These are phyloP conservation scores for Lipomyces mesembrius DNA, from an alignment of 805 yeast species.

Conservation along the genomic window DNA sequence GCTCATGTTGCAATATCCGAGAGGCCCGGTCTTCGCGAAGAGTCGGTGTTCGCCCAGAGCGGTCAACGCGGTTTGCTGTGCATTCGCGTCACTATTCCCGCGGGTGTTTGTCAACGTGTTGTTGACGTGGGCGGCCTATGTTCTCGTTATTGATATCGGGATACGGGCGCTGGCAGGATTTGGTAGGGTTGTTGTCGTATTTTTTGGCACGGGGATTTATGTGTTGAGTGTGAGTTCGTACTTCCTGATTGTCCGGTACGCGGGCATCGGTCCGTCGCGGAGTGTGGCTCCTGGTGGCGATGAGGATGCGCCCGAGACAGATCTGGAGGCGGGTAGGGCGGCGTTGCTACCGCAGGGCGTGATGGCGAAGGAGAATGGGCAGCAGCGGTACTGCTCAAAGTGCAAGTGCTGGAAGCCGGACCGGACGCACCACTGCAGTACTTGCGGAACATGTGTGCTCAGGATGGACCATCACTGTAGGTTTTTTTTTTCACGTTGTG, in stretches of 20 bases:
- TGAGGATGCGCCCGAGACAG: slow-evolving; percentile 21
- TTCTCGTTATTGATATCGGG: slow-evolving; percentile 39
- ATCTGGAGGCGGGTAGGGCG: slow-evolving; percentile 40
- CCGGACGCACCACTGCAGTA: slow-evolving; percentile 51
- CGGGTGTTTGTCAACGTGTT: slow-evolving; percentile 42
- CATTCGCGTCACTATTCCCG: slow-evolving; percentile 41
- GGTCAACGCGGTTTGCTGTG: slow-evolving; percentile 26
- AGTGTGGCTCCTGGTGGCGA: background rate
- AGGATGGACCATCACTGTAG: slow-evolving; percentile 66
- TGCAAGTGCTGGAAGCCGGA: slow-evolving; percentile 53
- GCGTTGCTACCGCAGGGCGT: slow-evolving; percentile 44
- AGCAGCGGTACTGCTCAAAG: slow-evolving; percentile 48
- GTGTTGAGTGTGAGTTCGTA: slow-evolving; percentile 41
- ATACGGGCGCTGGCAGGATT: slow-evolving; percentile 23
- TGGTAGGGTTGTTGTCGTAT: slow-evolving; percentile 20
- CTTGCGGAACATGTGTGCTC: slow-evolving; percentile 49
- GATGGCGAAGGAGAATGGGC: slow-evolving; percentile 51
- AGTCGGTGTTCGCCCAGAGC: slow-evolving; percentile 11
- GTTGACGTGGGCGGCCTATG: slow-evolving; percentile 45
- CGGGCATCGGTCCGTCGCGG: slow-evolving; percentile 46
- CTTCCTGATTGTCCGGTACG: slow-evolving; percentile 39
- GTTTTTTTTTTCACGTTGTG: background rate
- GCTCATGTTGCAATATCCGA: background rate
- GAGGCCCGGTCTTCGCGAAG: slow-evolving; percentile 6
- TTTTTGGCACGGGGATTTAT: slow-evolving; percentile 39